Conservation (phyloP, 2,329 filamentous ascomycete genomes). For the Elsinoe perseae region DNA sequence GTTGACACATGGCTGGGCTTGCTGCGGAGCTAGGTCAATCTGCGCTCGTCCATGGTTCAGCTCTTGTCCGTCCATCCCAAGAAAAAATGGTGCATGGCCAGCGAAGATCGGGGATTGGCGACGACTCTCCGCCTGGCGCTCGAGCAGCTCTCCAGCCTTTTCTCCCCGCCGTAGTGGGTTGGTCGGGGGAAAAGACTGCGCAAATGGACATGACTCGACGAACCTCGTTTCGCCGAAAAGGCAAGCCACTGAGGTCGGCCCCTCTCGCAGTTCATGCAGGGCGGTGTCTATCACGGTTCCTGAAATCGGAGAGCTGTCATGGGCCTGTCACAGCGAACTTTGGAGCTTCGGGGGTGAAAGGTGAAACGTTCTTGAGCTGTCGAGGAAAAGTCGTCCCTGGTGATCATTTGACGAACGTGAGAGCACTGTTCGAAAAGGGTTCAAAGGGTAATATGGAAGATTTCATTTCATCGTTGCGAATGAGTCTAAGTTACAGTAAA, state of each 20-base stretch:
- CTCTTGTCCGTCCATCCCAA: not conserved
- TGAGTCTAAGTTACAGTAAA: not conserved
- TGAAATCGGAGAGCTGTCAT: not conserved
- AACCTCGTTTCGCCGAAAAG: not conserved
- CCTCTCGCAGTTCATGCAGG: slow-evolving; percentile 9
- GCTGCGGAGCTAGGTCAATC: not conserved
- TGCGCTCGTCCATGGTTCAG: not conserved
- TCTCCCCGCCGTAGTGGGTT: no score
- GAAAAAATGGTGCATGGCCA: not conserved
- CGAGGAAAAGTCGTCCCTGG: not conserved
- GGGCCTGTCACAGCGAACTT: not conserved
- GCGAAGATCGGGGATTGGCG: not conserved
- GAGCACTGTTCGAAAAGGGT: not conserved
- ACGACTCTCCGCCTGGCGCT: not conserved
- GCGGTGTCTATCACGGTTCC: not conserved
- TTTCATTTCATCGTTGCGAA: slow-evolving; percentile 10
- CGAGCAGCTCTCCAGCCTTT: no score
- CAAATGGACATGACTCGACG: slow-evolving; percentile 6
- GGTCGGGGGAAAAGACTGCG: no score
- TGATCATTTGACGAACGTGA: not conserved
- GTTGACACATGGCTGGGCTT: slow-evolving; percentile 4
- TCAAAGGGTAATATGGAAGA: not conserved
- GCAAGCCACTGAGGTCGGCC: no score
- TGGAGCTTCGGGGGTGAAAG: not conserved
- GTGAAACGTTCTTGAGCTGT: not conserved